Evolutionary conservation across 108 stramenopile genomes (phyloP).

Genomic region (Fistulifera pelliculosa): DNA sequence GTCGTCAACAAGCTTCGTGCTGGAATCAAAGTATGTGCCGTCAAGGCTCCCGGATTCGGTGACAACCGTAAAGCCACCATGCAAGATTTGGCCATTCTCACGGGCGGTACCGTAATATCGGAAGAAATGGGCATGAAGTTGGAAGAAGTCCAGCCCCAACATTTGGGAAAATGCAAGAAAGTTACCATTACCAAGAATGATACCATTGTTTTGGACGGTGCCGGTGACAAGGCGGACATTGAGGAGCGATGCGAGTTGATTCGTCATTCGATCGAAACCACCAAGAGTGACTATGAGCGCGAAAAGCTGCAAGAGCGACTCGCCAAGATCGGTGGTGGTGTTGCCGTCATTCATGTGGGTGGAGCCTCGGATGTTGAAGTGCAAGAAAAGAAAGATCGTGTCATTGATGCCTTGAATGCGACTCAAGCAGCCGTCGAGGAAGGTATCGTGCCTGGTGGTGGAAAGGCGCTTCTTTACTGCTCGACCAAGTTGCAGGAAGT

Average conservation of each 20-base stretch:
- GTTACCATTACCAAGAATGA: constrained; percentile 96
- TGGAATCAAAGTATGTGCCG: constrained; percentile 98
- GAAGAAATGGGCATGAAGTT: constrained; percentile 98
- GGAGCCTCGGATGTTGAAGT: constrained; percentile 98
- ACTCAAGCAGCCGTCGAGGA: constrained; percentile 98
- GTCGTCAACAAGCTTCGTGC: constrained; percentile 99
- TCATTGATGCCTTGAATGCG: constrained; percentile 99
- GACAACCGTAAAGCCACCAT: constrained; percentile 99
- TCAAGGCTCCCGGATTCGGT: constrained; percentile 99
- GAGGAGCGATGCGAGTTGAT: constrained; percentile 94
- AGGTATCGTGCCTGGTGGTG: constrained; percentile 99
- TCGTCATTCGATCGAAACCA: constrained; percentile 85
- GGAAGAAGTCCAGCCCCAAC: constrained; percentile 85
- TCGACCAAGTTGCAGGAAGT: constrained; percentile 81
- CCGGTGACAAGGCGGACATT: constrained; percentile 81
- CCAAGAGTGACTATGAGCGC: constrained; percentile 97
- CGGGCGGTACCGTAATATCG: constrained; percentile 96
- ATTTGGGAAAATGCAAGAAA: constrained; percentile 90
- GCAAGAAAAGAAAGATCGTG: constrained; percentile 99
- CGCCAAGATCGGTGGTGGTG: constrained; percentile 96
- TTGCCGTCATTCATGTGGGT: constrained; percentile 99
- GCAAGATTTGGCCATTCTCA: constrained; percentile 98
- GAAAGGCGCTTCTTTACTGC: constrained; percentile 97
- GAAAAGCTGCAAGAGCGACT: constrained; percentile 99
- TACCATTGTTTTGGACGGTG: constrained; percentile 94